Evolutionary conservation across 139 green algal genomes (phyloP).

Genomic region (Dunaliella primolecta): DNA sequence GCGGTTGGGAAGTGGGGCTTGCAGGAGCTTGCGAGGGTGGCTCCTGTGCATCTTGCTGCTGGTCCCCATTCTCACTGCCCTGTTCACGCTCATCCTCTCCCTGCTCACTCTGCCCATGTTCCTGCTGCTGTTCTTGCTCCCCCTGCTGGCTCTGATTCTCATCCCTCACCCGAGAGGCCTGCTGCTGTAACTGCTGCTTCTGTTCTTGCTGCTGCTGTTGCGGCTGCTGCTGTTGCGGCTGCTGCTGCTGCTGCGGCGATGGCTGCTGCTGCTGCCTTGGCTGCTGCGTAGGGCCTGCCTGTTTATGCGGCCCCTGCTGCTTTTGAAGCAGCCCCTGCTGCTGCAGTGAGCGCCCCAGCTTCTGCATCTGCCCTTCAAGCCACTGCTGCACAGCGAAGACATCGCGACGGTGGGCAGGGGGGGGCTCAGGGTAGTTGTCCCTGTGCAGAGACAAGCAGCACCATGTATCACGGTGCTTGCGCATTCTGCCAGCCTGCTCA

Average conservation of each 20-base stretch:
- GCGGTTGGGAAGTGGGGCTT: neutral
- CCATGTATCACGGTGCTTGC: too few relatives aligned
- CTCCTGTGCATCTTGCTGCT: neutral
- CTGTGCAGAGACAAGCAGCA: too few relatives aligned
- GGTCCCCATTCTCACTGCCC: neutral
- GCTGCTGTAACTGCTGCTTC: neutral
- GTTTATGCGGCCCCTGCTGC: neutral
- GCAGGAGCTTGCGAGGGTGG: neutral
- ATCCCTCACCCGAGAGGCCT: too few relatives aligned
- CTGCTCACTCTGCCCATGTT: neutral
- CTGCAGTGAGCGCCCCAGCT: conserved; percentile 14
- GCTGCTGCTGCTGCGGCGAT: neutral
- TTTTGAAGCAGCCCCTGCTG: neutral
- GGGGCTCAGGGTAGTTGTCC: neutral
- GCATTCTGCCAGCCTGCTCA: too few relatives aligned
- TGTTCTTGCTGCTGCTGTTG: neutral
- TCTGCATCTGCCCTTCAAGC: conserved; percentile 22
- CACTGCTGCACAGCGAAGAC: conserved; percentile 4
- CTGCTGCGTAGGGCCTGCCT: neutral
- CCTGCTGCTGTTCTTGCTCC: neutral
- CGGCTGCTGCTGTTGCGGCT: neutral
- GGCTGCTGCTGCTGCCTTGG: neutral
- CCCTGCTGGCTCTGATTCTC: too few relatives aligned
- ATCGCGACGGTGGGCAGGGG: neutral
- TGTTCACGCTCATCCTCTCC: too few relatives aligned